Percentiles rank a stretch among this genome's conserved stretches.
These are phyloP conservation scores for Hymenoscyphus scutula DNA, from an alignment of 2,329 filamentous ascomycete genomes.

Conservation along the genomic window DNA sequence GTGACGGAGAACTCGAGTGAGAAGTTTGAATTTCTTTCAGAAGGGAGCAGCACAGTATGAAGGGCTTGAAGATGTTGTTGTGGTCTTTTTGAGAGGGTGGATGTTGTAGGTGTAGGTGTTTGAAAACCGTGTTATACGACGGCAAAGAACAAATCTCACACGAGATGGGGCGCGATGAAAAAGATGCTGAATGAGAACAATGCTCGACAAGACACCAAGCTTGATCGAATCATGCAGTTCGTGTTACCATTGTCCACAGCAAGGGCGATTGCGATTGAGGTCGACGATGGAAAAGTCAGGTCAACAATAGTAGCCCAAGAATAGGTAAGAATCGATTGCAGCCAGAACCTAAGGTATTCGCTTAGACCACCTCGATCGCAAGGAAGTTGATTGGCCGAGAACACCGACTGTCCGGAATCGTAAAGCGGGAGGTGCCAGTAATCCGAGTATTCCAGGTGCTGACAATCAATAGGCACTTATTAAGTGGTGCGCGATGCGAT, in stretches of 20 bases:
- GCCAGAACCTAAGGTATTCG: constrained; percentile 2
- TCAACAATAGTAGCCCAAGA: not conserved
- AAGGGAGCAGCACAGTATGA: not conserved
- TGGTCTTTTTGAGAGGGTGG: not conserved
- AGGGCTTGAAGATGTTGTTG: not conserved
- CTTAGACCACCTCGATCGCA: not conserved
- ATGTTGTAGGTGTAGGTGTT: constrained; percentile 13
- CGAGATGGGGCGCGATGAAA: not conserved
- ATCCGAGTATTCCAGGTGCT: not conserved
- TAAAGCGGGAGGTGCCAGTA: not conserved
- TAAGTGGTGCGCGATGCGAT: too few relatives aligned
- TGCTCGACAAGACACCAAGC: not conserved
- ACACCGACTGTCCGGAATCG: not conserved
- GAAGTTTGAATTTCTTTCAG: not conserved
- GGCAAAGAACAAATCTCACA: constrained; percentile 1
- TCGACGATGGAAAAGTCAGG: not conserved
- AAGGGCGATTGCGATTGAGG: constrained; percentile 1
- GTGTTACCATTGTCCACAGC: not conserved
- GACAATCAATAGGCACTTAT: not conserved
- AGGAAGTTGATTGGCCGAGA: constrained; percentile 1
- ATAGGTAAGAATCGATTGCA: constrained; percentile 2
- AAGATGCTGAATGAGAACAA: not conserved
- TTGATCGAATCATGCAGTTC: not conserved
- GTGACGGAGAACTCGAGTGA: not conserved
- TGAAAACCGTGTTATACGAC: constrained; percentile 15